A percentile compares a stretch with the other conserved stretches of the same genome.
phyloP scores from a whole-genome alignment of 164 flowering plant genomes.

The Paratinospora sagittata region DNA sequence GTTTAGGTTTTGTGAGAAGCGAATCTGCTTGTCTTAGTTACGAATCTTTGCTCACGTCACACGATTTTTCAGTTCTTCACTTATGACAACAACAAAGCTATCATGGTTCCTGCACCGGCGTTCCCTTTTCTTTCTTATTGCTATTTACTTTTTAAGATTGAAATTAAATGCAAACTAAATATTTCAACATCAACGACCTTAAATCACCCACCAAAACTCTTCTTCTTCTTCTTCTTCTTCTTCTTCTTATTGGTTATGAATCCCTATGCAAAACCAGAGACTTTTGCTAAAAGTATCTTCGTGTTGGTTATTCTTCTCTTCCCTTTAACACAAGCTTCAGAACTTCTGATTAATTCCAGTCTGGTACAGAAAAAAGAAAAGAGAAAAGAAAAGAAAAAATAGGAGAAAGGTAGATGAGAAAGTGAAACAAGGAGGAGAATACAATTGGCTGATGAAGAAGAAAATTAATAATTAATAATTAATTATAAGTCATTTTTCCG shows the following conservation, averaged over 20 bases:
- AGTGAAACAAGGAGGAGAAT: slow-evolving; percentile 3
- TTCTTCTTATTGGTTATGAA: neutral
- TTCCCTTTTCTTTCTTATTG: neutral
- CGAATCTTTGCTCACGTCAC: slow-evolving; percentile 42
- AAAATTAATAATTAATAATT: neutral
- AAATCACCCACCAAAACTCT: neutral
- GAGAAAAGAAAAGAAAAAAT: too few relatives aligned
- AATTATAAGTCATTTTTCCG: neutral
- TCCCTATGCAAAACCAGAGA: too few relatives aligned
- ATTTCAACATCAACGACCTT: neutral
- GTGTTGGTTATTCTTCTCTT: too few relatives aligned
- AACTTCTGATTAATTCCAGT: neutral
- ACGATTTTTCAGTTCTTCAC: slow-evolving; percentile 25
- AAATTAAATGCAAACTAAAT: neutral
- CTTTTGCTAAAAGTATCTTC: too few relatives aligned
- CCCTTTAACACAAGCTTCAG: neutral
- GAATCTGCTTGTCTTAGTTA: slow-evolving; percentile 8
- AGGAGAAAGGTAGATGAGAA: neutral
- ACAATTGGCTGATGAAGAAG: slow-evolving; percentile 25
- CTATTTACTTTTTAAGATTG: neutral
- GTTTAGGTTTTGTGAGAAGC: too few relatives aligned
- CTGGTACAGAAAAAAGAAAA: neutral
- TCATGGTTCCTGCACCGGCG: slow-evolving; percentile 15
- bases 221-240: neutral
- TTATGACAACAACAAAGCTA: slow-evolving; percentile 23